phyloP scores from a whole-genome alignment of 176 grass and related monocot genomes.

The Zoysia pacifica region DNA sequence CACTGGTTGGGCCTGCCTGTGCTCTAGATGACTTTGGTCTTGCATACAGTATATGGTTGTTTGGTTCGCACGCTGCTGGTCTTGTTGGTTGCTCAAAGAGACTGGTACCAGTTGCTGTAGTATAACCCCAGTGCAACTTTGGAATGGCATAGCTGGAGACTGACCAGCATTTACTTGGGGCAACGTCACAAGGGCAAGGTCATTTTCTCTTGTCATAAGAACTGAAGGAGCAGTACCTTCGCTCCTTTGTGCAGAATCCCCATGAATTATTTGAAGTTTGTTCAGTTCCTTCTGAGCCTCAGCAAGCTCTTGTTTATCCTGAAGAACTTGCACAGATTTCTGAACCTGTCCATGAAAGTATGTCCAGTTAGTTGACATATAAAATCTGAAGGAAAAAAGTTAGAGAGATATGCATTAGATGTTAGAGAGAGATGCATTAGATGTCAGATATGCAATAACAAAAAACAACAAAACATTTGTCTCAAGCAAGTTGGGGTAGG shows the following conservation, averaged over 20 bases:
- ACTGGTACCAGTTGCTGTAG: constrained; percentile 56
- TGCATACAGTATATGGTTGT: constrained; percentile 49
- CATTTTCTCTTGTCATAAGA: constrained; percentile 52
- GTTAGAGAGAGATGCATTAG: neutral
- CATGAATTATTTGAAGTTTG: constrained; percentile 70
- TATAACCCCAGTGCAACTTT: constrained; percentile 56
- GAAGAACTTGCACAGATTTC: constrained; percentile 73
- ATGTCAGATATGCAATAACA: neutral
- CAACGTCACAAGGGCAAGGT: constrained; percentile 70
- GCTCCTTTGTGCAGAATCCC: constrained; percentile 62
- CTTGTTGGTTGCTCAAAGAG: constrained; percentile 46
- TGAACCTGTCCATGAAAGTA: constrained; percentile 66
- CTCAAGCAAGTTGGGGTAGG: too few relatives aligned
- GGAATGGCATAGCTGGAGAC: constrained; percentile 55
- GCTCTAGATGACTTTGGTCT: constrained; percentile 44
- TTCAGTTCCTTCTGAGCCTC: constrained; percentile 75
- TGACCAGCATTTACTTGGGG: constrained; percentile 51
- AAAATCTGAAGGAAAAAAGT: neutral
- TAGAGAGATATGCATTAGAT: neutral
- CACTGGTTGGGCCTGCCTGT: constrained; percentile 37
- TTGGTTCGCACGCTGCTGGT: constrained; percentile 44
- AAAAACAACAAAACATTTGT: too few relatives aligned
- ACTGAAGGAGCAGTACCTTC: constrained; percentile 56
- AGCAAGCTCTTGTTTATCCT: constrained; percentile 83
- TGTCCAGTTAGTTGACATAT: neutral